These are phyloP conservation scores for Sonneratia caseolaris DNA, from an alignment of 345 rosid genomes.

Conservation along the genomic window DNA sequence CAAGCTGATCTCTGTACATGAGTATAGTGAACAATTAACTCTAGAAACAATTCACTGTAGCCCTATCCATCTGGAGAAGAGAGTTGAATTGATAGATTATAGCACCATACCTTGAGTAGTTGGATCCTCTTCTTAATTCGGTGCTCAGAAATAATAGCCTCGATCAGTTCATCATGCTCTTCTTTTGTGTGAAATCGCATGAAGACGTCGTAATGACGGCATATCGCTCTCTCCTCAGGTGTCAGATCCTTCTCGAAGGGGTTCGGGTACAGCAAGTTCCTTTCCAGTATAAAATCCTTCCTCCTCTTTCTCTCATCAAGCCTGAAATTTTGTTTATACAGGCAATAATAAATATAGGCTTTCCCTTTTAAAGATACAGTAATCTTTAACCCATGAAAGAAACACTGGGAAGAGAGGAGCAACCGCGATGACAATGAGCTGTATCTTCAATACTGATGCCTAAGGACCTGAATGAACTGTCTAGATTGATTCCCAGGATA, in stretches of 20 bases:
- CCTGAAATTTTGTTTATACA: conserved; percentile 26
- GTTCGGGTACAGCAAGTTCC: conserved; percentile 63
- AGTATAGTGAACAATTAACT: too few species aligned
- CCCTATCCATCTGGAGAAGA: background rate
- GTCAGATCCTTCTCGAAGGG: conserved; percentile 67
- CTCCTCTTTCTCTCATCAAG: conserved; percentile 91
- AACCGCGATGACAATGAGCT: background rate
- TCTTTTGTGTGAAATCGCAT: conserved; percentile 94
- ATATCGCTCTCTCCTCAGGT: conserved; percentile 66
- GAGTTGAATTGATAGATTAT: conserved; percentile 2
- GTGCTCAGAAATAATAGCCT: conserved; percentile 57
- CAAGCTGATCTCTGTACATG: background rate
- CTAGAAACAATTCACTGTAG: too few species aligned
- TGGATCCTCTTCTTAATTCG: conserved; percentile 62
- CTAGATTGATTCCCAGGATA: background rate
- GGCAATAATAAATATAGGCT: background rate
- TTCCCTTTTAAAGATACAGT: background rate
- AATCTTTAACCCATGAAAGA: background rate
- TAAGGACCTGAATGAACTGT: background rate
- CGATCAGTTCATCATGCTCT: conserved; percentile 80
- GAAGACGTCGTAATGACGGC: conserved; percentile 66
- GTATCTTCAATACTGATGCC: background rate
- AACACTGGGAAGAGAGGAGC: background rate
- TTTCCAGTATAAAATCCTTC: conserved; percentile 84
- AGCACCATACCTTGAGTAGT: conserved; percentile 54